These are phyloP conservation scores for Lachnellula cervina DNA, from an alignment of 2,329 filamentous ascomycete genomes.

Conservation along the genomic window DNA sequence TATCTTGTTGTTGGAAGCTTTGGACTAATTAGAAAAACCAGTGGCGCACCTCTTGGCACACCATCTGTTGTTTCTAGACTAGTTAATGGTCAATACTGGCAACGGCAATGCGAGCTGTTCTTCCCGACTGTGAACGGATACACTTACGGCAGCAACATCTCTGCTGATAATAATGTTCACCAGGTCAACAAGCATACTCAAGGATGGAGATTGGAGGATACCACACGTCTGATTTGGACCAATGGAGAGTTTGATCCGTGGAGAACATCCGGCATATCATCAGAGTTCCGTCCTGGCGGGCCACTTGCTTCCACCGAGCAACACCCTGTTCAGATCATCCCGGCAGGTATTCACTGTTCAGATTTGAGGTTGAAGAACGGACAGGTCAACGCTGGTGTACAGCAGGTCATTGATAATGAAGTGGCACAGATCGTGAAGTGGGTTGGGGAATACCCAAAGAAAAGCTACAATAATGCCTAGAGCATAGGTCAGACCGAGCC, in stretches of 20 bases:
- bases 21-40: constrained; percentile 6
- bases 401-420: constrained; percentile 45
- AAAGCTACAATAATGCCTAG: neutral
- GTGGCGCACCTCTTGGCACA: constrained; percentile 41
- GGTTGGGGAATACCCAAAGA: constrained; percentile 42
- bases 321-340: constrained; percentile 49
- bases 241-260: constrained; percentile 59
- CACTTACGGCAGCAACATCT: constrained; percentile 42
- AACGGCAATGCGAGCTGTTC: constrained; percentile 49
- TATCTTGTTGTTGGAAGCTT: neutral
- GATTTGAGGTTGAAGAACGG: constrained; percentile 47
- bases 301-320: constrained; percentile 43
- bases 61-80: constrained; percentile 49
- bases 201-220: constrained; percentile 50
- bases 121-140: constrained; percentile 49
- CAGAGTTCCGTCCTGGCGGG: constrained; percentile 49
- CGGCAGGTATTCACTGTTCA: constrained; percentile 50
- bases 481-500: neutral
- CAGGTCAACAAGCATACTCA: constrained; percentile 49
- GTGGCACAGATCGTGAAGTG: constrained; percentile 48
- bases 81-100: constrained; percentile 46
- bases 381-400: constrained; percentile 41
- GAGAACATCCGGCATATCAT: constrained; percentile 49
- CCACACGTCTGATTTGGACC: constrained; percentile 50
- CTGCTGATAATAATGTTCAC: constrained; percentile 40